Conservation (phyloP, 805 yeast genomes). For the Myxozyma mucilagina region DNA sequence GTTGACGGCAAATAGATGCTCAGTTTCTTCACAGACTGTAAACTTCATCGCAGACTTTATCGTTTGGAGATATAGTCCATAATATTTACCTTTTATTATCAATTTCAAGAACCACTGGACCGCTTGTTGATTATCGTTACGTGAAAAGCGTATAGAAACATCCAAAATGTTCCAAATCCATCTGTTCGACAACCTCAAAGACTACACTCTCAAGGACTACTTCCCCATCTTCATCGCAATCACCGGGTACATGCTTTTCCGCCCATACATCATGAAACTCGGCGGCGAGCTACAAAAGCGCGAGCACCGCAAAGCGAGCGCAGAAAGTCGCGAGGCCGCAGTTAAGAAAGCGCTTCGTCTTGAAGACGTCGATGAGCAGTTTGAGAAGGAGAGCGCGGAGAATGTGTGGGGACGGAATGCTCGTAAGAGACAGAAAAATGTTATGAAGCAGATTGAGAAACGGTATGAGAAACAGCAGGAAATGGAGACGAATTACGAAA, state of each 20-base stretch:
- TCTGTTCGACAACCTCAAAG: constrained; percentile 16
- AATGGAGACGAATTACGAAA: constrained; percentile 32
- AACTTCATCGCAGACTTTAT: no score
- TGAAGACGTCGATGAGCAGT: constrained; percentile 25
- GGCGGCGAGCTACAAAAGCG: constrained; percentile 29
- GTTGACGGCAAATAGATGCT: no score
- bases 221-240: constrained; percentile 29
- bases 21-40: no score
- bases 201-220: constrained; percentile 20
- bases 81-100: no score
- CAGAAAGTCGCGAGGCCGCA: constrained; percentile 10
- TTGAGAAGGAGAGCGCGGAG: constrained; percentile 12
- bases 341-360: constrained; percentile 21
- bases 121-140: no score
- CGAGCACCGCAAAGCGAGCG: constrained; percentile 18
- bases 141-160: neutral
- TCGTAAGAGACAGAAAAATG: constrained; percentile 32
- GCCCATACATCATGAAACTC: constrained; percentile 31
- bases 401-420: constrained; percentile 35
- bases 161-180: constrained; percentile 2
- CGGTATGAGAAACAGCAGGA: constrained; percentile 26
- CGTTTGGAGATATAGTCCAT: no score
- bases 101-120: no score
- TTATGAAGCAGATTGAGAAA: constrained; percentile 32
- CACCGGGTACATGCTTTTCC: constrained; percentile 32